phyloP scores from a whole-genome alignment of 495 filamentous ascomycete species.

The Glonium stellatum region DNA sequence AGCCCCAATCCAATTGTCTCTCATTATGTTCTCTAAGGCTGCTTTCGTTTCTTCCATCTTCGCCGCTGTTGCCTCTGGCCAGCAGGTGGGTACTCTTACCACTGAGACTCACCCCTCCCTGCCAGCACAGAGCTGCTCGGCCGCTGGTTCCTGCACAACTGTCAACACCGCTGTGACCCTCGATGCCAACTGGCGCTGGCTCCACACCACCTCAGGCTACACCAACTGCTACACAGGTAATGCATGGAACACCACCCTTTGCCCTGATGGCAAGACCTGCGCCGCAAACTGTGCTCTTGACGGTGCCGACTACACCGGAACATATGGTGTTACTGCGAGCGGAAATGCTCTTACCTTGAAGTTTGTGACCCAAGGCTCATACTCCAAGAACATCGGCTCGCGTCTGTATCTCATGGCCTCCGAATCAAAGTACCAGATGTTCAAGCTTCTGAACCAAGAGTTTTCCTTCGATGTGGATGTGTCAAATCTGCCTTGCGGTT shows the following conservation, averaged over 20 bases:
- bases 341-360: conserved; percentile 28
- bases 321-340: conserved; percentile 32
- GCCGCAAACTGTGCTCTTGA: conserved; percentile 38
- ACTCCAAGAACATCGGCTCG: conserved; percentile 39
- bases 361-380: conserved; percentile 21
- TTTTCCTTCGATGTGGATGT: conserved; percentile 59
- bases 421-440: conserved; percentile 51
- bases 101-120: too few species aligned
- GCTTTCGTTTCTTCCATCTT: too few species aligned
- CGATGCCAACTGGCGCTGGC: too few species aligned
- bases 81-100: too few species aligned
- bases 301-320: conserved; percentile 27
- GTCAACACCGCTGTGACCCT: too few species aligned
- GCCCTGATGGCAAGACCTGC: conserved; percentile 38
- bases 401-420: conserved; percentile 56
- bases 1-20: too few species aligned
- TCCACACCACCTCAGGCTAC: too few species aligned
- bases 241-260: conserved; percentile 31
- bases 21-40: too few species aligned
- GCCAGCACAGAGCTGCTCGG: too few species aligned
- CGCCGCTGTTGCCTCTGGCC: too few species aligned
- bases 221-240: too few species aligned
- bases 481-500: conserved; percentile 53
- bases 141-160: too few species aligned
- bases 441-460: conserved; percentile 53